Evolutionary conservation across 805 yeast species (phyloP).

Genomic region (Cyberlindnera mississippiensis): DNA sequence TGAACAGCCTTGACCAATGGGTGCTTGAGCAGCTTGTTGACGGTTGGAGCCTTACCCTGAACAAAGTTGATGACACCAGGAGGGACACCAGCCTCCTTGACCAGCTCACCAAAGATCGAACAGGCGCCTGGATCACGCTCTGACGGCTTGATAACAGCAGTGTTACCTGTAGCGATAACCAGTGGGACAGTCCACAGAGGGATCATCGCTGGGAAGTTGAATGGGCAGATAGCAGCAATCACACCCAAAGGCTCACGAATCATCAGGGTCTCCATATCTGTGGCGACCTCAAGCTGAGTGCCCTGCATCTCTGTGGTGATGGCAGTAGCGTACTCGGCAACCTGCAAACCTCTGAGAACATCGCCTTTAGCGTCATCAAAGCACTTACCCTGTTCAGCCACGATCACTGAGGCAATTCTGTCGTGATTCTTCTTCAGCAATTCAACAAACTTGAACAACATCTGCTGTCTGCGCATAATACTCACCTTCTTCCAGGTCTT

Average conservation of each 20-base stretch:
- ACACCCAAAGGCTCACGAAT: constrained; percentile 69
- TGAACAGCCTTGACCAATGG: constrained; percentile 70
- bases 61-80: constrained; percentile 67
- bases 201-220: constrained; percentile 82
- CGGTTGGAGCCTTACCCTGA: constrained; percentile 71
- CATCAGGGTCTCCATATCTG: constrained; percentile 76
- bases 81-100: constrained; percentile 68
- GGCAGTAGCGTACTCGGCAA: constrained; percentile 70
- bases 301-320: constrained; percentile 64
- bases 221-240: constrained; percentile 75
- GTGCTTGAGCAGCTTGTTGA: constrained; percentile 63
- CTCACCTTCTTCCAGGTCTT: constrained; percentile 37
- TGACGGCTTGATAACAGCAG: constrained; percentile 63
- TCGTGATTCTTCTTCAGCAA: constrained; percentile 64
- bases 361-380: constrained; percentile 73
- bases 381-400: constrained; percentile 73
- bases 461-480: constrained; percentile 51
- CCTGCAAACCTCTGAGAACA: constrained; percentile 72
- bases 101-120: constrained; percentile 63
- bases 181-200: constrained; percentile 55
- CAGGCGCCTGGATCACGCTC: constrained; percentile 81
- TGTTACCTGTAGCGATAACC: constrained; percentile 62
- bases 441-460: constrained; percentile 64
- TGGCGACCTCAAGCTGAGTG: constrained; percentile 58
- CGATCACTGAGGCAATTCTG: constrained; percentile 59